A percentile compares a stretch with the other conserved stretches of the same genome.
phyloP scores from a whole-genome alignment of 441 rosid genomes.

The Adansonia rubrostipa region DNA sequence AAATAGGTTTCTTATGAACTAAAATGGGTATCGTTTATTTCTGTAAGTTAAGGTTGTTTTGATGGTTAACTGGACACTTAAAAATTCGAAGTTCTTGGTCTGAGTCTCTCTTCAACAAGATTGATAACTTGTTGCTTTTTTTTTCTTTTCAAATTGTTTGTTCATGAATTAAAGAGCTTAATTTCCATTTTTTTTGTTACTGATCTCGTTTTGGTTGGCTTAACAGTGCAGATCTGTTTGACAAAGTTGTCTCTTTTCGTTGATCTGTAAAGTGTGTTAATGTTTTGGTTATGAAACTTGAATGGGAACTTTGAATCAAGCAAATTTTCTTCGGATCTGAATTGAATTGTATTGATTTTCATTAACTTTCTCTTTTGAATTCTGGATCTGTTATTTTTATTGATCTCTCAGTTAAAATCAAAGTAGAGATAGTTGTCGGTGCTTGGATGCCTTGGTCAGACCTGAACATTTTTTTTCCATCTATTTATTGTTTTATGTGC shows the following conservation, averaged over 20 bases:
- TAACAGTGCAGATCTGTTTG: constrained; percentile 6
- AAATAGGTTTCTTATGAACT: background rate
- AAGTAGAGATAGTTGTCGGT: background rate
- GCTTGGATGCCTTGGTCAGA: background rate
- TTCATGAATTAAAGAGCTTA: background rate
- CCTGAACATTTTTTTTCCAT: background rate
- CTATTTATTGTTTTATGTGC: background rate
- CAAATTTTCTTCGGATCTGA: constrained; percentile 21
- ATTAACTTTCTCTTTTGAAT: background rate
- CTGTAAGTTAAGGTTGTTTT: too few relatives aligned
- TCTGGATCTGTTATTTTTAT: background rate
- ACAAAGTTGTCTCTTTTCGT: constrained; percentile 8
- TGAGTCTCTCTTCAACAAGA: background rate
- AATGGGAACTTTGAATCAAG: background rate
- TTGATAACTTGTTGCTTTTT: background rate
- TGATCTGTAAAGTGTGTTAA: background rate
- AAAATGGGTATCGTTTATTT: background rate
- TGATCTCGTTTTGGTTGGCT: background rate
- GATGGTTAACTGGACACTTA: background rate
- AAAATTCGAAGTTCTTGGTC: background rate
- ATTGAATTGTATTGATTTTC: background rate
- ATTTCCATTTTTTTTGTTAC: too few relatives aligned
- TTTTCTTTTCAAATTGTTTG: background rate
- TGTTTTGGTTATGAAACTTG: background rate
- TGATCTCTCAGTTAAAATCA: background rate